Evolutionary conservation across 495 filamentous ascomycete species (phyloP).

Genomic region (Daldinia concentrica): DNA sequence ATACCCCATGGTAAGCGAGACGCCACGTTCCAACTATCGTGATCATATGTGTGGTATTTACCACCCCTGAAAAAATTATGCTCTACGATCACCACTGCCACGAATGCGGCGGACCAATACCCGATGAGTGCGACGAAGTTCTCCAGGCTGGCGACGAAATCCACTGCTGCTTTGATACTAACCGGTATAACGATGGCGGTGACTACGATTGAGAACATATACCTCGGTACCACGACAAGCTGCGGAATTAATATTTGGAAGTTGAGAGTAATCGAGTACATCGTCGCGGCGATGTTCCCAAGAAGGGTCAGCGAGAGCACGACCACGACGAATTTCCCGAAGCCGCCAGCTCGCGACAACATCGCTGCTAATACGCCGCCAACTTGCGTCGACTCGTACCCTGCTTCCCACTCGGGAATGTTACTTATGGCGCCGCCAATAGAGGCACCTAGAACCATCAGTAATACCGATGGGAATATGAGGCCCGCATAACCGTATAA

Average conservation of each 20-base stretch:
- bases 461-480: conserved; percentile 55
- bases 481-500: conserved; percentile 59
- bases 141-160: conserved; percentile 62
- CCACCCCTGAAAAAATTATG: conserved; percentile 56
- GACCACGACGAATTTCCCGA: conserved; percentile 66
- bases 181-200: conserved; percentile 63
- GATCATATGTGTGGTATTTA: conserved; percentile 52
- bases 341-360: conserved; percentile 60
- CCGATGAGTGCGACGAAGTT: conserved; percentile 65
- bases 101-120: conserved; percentile 65
- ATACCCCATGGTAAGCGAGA: conserved; percentile 57
- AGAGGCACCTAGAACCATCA: conserved; percentile 65
- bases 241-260: conserved; percentile 63
- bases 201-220: conserved; percentile 60
- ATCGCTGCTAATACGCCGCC: conserved; percentile 66
- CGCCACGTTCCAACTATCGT: conserved; percentile 59
- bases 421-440: conserved; percentile 57
- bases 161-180: conserved; percentile 58
- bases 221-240: conserved; percentile 59
- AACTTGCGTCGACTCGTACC: conserved; percentile 57
- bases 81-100: conserved; percentile 60
- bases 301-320: conserved; percentile 62
- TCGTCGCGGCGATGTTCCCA: conserved; percentile 60
- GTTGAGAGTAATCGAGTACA: conserved; percentile 64
- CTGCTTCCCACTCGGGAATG: conserved; percentile 56